Evolutionary conservation across 1,284 basidiomycete species (phyloP), one percentile per base, ranked within the genome.

Genomic region (Malassezia nana): DNA sequence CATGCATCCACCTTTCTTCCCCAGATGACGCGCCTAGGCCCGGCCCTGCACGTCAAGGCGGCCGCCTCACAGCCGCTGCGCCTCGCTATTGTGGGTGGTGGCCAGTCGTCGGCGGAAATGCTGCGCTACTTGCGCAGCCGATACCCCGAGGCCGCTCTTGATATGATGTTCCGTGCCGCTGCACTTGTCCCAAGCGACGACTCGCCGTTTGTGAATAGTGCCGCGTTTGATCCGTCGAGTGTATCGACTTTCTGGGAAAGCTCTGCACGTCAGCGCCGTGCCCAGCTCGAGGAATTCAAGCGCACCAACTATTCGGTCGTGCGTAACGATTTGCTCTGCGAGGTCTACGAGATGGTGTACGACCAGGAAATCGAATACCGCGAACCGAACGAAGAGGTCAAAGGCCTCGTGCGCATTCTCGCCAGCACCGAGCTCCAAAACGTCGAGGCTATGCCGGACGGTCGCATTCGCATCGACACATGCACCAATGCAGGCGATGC

Each of bases 301-400:
- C 64, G 69, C 10, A 73, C 71, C 35, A 73, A 73, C 55, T 73
- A 73, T 58, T 66, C 64, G 28, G 71, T 73, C 10, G 67, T 73
- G 3, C 59, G 66, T 10, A 59, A 49, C 13, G 64, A 72, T 43
- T 47, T 72, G 33, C 54, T 73, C 43, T 64, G 67, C 49, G 57
- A 64, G 49, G 46, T 73, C 32, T 60, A 69, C 57, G 64, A 68
- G 20, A 50, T 57, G 20, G 58, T 69, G 47, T 73, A 73, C 54
- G 66, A 72, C 57, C 66, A 70, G 53, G 59, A 63, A 24, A 64
- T 69, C 15, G 69, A 73, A 56, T 62, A 67, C 16, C 59, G 59
- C 20, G 62, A 62, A 33, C 58, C 66, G 0, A 53, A 48, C 30
- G 66, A 50, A 47, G 57, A 48, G 44, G 38, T 47, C 30, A 57